Evolutionary conservation across 2,329 filamentous ascomycete species (phyloP).

Genomic region (Tricladium varicosporioides): DNA sequence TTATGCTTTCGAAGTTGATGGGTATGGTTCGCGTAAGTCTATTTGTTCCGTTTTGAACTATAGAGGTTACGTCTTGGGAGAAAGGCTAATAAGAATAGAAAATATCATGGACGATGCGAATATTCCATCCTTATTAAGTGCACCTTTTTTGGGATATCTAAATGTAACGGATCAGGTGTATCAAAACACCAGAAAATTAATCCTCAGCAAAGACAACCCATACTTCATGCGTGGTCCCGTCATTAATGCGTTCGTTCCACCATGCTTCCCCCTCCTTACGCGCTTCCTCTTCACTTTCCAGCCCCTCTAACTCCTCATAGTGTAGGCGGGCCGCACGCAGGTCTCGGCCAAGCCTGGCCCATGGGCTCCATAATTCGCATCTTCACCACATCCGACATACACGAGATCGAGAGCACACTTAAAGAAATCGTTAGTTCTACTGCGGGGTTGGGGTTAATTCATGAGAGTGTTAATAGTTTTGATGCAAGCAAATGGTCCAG

Average conservation of each 20-base stretch:
- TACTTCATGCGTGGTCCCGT: conserved; percentile 58
- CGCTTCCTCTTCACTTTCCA: conserved; percentile 23
- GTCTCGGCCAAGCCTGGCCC: conserved; percentile 53
- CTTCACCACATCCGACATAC: conserved; percentile 43
- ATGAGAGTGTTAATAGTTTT: conserved; percentile 47
- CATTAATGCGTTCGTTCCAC: conserved; percentile 55
- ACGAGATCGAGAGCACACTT: conserved; percentile 32
- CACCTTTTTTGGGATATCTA: conserved; percentile 63
- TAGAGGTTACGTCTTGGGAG: too few relatives aligned
- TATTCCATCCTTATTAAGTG: conserved; percentile 63
- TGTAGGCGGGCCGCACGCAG: conserved; percentile 62
- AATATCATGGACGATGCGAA: conserved; percentile 74
- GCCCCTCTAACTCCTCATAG: too few relatives aligned
- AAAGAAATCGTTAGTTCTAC: conserved; percentile 28
- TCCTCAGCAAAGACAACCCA: conserved; percentile 73
- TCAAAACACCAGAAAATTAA: conserved; percentile 75
- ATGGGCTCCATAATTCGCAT: conserved; percentile 55
- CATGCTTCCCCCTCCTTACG: background rate
- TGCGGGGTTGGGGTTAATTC: conserved; percentile 42
- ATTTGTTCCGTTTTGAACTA: conserved; percentile 20
- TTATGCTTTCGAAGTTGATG: conserved; percentile 76
- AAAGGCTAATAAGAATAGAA: conserved; percentile 8
- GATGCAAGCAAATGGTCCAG: conserved; percentile 40
- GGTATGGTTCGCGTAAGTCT: conserved; percentile 54
- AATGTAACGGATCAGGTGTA: conserved; percentile 63